Conservation (phyloP, 1,284 basidiomycete species). For the Ustilago shanxiensis region DNA sequence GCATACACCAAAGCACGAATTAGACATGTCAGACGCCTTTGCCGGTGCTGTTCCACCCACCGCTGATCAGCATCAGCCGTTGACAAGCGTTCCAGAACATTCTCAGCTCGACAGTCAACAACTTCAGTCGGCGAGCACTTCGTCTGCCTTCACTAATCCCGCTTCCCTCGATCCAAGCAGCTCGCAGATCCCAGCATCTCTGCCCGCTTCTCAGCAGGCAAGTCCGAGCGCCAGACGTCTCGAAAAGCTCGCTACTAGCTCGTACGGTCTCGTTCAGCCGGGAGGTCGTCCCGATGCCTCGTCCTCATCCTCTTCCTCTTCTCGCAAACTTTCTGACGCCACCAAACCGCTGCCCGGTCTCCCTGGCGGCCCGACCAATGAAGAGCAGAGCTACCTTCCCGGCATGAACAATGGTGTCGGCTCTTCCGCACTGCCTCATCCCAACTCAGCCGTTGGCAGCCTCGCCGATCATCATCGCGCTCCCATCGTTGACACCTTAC, state of each 20-base stretch:
- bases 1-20: slow-evolving; percentile 48
- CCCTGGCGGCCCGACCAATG: slow-evolving; percentile 24
- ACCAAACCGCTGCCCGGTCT: slow-evolving; percentile 55
- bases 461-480: slow-evolving; percentile 26
- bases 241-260: slow-evolving; percentile 29
- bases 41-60: slow-evolving; percentile 19
- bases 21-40: slow-evolving; percentile 39
- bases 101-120: slow-evolving; percentile 43
- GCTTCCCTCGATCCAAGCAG: slow-evolving; percentile 18
- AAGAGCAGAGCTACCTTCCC: slow-evolving; percentile 39
- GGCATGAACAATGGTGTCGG: slow-evolving; percentile 14
- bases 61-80: slow-evolving; percentile 27
- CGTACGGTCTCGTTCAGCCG: slow-evolving; percentile 47
- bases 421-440: slow-evolving; percentile 5
- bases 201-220: slow-evolving; percentile 3
- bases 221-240: slow-evolving; percentile 23
- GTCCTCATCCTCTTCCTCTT: not conserved
- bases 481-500: slow-evolving; percentile 24
- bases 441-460: slow-evolving; percentile 4
- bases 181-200: slow-evolving; percentile 18
- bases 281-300: slow-evolving; percentile 33
- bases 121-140: slow-evolving; percentile 9
- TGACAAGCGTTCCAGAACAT: slow-evolving; percentile 59
- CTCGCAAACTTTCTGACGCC: slow-evolving; percentile 26
- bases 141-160: slow-evolving; percentile 5